These are phyloP conservation scores for Larix kaempferi DNA, from an alignment of 75 land plant genomes.

Conservation along the genomic window DNA sequence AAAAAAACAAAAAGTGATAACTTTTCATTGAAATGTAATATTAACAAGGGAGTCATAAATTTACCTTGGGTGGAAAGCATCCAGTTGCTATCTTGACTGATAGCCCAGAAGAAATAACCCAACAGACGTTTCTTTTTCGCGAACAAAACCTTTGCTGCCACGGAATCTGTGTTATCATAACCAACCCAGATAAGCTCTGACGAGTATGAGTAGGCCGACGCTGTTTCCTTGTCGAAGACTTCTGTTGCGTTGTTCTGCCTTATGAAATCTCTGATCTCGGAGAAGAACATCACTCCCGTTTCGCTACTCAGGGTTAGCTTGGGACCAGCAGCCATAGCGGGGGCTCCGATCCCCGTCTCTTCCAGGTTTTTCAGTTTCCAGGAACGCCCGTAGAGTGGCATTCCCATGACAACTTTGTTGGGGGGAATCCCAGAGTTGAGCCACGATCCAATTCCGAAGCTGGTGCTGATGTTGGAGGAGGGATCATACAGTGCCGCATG, in stretches of 20 bases:
- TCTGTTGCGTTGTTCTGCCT: background rate
- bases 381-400: conserved; percentile 59
- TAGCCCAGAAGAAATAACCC: conserved; percentile 3
- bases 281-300: conserved; percentile 15
- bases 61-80: background rate
- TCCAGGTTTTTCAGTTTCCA: conserved; percentile 46
- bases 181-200: background rate
- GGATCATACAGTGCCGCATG: conserved; percentile 58
- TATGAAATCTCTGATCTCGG: conserved; percentile 22
- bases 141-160: background rate
- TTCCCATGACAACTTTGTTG: conserved; percentile 46
- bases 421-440: conserved; percentile 39
- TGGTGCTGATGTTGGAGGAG: conserved; percentile 26
- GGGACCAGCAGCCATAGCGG: conserved; percentile 32
- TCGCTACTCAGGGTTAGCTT: background rate
- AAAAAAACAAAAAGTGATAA: too few species aligned
- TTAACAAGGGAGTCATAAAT: background rate
- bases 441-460: conserved; percentile 62
- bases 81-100: conserved; percentile 1
- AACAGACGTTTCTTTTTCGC: background rate
- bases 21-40: too few species aligned
- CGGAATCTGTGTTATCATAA: background rate
- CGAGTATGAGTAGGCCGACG: background rate
- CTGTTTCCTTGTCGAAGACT: background rate
- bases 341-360: conserved; percentile 41